Conservation (phyloP, 2,329 filamentous ascomycete genomes). For the Fusarium palustre region DNA sequence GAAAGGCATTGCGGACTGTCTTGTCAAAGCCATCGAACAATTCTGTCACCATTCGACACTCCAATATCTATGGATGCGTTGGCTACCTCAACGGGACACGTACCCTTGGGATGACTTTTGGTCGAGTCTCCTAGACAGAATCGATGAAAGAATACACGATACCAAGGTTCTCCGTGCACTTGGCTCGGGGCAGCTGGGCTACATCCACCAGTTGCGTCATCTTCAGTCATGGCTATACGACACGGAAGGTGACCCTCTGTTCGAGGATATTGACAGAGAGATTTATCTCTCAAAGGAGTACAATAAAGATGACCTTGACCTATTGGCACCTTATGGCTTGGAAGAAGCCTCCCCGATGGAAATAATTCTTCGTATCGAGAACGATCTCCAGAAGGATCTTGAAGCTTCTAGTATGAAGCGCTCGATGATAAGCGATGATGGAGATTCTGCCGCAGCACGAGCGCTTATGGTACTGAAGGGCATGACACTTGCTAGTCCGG, state of each 20-base stretch:
- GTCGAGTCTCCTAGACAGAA: constrained; percentile 40
- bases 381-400: constrained; percentile 4
- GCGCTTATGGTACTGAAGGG: constrained; percentile 11
- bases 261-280: constrained; percentile 25
- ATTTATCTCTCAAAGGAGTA: constrained; percentile 40
- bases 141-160: constrained; percentile 34
- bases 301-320: neutral
- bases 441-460: constrained; percentile 35
- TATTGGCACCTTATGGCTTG: constrained; percentile 25
- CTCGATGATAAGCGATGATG: constrained; percentile 8
- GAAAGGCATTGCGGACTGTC: constrained; percentile 52
- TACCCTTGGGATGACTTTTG: constrained; percentile 48
- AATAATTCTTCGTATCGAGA: constrained; percentile 14
- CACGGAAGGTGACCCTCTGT: constrained; percentile 30
- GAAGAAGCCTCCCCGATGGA: neutral
- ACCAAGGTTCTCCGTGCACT: constrained; percentile 25
- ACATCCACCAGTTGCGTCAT: constrained; percentile 14
- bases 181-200: neutral
- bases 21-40: constrained; percentile 53
- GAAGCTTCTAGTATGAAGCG: constrained; percentile 30
- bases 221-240: constrained; percentile 25
- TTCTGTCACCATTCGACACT: constrained; percentile 55
- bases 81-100: constrained; percentile 51
- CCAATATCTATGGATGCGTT: constrained; percentile 60
- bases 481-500: neutral